Base-by-base conservation (phyloP, 73 alveolate species). In the Blepharisma japonicum region DNA sequence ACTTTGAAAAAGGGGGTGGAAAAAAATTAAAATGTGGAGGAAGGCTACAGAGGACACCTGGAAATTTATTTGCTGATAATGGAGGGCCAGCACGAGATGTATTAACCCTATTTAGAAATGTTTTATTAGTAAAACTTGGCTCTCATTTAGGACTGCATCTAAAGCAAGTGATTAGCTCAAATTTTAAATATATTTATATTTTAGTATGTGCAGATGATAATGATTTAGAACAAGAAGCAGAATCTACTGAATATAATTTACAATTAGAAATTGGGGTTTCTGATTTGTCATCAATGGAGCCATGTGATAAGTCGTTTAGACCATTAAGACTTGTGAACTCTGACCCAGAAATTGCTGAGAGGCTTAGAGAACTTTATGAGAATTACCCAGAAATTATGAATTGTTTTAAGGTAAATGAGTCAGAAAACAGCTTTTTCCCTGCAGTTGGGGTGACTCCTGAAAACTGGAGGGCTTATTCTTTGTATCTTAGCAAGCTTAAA, bases 171-270 rank as follows among this genome's bases (percentile, higher is more conserved):
- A 50, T 81, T 47, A 67, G 83, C n/a, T 8, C 25, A 38, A 72
- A 80, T 55, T 85, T 85, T 0, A 23, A 56, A 21, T 20, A 45
- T 45, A 68, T 81, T n/a, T 81, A 77, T 48, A 70, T 81, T 9
- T 50, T 81, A 2, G 56, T 81, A 20, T 23, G 55, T 6, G 84
- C 85, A 11, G 72, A 39, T 32, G 81, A 74, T n/a, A 72, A 68
- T 8, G 89, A 81, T 18, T 48, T 81, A n/a, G 56, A 56, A 45
- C 20, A 49, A 6, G 85, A 38, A 7, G 89, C 89, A 1, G 85
- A 81, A 56, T n/a, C 71, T 8, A 79, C 53, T n/a, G 68, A 81
- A 6, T 68, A 81, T 71, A 67, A 56, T 14, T 51, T 77, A 9
- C 45, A 55, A 32, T 53, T 81, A n/a, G 82, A 70, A 77, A 39